phyloP scores from a whole-genome alignment of 805 yeast genomes.

The Lipomyces yamadae region DNA sequence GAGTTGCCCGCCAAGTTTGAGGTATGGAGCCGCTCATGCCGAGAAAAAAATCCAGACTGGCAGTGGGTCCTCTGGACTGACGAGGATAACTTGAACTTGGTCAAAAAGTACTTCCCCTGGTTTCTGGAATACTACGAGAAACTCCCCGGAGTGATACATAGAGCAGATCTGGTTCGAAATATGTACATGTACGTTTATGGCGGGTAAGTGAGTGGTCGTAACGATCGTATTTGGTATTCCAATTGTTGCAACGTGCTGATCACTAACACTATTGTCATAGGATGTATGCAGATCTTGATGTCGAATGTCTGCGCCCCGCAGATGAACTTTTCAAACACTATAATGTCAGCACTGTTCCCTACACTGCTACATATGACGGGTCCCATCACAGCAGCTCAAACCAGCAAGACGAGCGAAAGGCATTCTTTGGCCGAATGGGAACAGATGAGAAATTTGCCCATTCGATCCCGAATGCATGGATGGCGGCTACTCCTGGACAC shows the following conservation, averaged over 20 bases:
- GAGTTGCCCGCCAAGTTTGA: neutral
- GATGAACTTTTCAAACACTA: neutral
- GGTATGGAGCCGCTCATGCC: neutral
- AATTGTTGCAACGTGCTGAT: neutral
- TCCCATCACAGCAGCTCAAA: neutral
- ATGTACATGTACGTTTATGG: neutral
- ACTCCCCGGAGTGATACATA: neutral
- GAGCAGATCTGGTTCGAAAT: neutral
- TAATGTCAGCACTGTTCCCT: neutral
- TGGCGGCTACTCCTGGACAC: slow-evolving; percentile 1
- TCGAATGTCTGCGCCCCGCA: neutral
- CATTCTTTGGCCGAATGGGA: slow-evolving; percentile 4
- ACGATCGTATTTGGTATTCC: no score
- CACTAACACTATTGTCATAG: neutral
- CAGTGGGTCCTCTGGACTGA: neutral
- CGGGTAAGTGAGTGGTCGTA: neutral
- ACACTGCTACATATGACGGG: neutral
- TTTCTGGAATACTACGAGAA: neutral
- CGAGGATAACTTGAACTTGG: neutral
- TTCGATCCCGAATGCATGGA: slow-evolving; percentile 4
- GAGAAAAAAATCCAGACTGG: neutral
- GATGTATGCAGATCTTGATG: neutral
- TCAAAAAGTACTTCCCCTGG: neutral
- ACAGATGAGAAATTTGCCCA: neutral
- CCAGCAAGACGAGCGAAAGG: neutral